Evolutionary conservation across 495 filamentous ascomycete genomes (phyloP).

Genomic region (Terfezia boudieri): DNA sequence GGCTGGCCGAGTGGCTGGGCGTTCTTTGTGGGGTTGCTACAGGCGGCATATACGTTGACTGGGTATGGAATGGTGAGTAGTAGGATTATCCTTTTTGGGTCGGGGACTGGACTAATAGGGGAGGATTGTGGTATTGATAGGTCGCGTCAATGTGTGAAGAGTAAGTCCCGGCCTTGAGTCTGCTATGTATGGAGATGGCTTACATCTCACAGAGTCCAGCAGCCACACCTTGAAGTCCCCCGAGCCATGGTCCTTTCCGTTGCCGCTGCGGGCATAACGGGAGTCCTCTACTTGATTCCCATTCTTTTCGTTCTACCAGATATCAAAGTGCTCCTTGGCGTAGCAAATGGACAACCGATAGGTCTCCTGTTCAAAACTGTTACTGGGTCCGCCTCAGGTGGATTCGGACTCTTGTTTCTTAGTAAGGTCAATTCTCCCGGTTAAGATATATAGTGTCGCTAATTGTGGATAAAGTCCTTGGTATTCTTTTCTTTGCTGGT

Average conservation of each 20-base stretch:
- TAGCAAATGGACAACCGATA: constrained; percentile 36
- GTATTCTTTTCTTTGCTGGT: constrained; percentile 40
- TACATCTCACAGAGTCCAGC: constrained; percentile 20
- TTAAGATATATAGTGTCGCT: not conserved
- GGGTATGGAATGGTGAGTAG: constrained; percentile 31
- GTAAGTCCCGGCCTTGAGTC: not conserved
- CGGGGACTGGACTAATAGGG: too few relatives aligned
- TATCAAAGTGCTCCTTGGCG: constrained; percentile 26
- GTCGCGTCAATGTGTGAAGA: constrained; percentile 34
- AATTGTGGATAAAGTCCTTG: constrained; percentile 26
- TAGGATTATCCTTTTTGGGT: not conserved
- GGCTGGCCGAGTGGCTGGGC: constrained; percentile 35
- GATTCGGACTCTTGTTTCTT: constrained; percentile 49
- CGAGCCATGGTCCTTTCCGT: constrained; percentile 38
- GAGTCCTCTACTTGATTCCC: constrained; percentile 36
- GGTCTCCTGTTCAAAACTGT: constrained; percentile 31
- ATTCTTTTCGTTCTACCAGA: constrained; percentile 41
- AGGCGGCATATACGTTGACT: constrained; percentile 35
- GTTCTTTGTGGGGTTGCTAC: constrained; percentile 30
- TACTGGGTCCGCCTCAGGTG: constrained; percentile 37
- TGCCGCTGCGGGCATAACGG: constrained; percentile 34
- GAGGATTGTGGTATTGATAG: not conserved
- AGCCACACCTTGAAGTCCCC: constrained; percentile 34
- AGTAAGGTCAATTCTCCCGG: constrained; percentile 10
- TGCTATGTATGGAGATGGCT: not conserved